Conservation (phyloP, 2,329 filamentous ascomycete species). For the Nannizzia gypsea region DNA sequence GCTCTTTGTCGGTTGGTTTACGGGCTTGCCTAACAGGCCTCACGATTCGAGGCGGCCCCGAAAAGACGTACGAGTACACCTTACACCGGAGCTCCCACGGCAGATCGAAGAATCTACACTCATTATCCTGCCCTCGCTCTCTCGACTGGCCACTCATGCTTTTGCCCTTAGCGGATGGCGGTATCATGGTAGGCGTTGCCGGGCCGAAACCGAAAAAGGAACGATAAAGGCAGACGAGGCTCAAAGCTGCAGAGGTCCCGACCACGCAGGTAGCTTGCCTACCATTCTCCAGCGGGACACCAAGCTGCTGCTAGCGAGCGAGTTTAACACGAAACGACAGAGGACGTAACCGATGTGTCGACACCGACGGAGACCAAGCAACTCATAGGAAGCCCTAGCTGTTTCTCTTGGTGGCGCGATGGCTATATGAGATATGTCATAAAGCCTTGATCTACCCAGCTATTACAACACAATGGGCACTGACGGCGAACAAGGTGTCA, state of each 20-base stretch:
- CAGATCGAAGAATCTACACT: slow-evolving; percentile 2
- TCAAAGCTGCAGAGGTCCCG: slow-evolving; percentile 1
- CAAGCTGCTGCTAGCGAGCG: background rate
- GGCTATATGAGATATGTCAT: slow-evolving; percentile 19
- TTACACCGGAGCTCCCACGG: slow-evolving; percentile 1
- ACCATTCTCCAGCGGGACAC: background rate
- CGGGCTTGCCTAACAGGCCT: background rate
- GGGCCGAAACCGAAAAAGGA: background rate
- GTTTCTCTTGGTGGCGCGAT: slow-evolving; percentile 40
- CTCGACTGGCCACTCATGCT: background rate
- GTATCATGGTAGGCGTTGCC: background rate
- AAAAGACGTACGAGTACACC: slow-evolving; percentile 2
- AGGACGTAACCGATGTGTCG: slow-evolving; percentile 25
- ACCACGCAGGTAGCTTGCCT: background rate
- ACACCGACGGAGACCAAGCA: slow-evolving; percentile 38
- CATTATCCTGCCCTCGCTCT: background rate
- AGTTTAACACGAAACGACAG: background rate
- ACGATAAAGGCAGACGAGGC: background rate
- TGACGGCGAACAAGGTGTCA: slow-evolving; percentile 39
- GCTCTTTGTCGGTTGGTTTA: background rate
- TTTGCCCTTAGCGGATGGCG: background rate
- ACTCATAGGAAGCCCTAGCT: slow-evolving; percentile 36
- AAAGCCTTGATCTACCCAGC: slow-evolving; percentile 37
- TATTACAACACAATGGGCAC: slow-evolving; percentile 48
- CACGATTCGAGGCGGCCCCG: background rate